phyloP scores from a whole-genome alignment of 257 asterid genomes.

The Solanum piurae region DNA sequence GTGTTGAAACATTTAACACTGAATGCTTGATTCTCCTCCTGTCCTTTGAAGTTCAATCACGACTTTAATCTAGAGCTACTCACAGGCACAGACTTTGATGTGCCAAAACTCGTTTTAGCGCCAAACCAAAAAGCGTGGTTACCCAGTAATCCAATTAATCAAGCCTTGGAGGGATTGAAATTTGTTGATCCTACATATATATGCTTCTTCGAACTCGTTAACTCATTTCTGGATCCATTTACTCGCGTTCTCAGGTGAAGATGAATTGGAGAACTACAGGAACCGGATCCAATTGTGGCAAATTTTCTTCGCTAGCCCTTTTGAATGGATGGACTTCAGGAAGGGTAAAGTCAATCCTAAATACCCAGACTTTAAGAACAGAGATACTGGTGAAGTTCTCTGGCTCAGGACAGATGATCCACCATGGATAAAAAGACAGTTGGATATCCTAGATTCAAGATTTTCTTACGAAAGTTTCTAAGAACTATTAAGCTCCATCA shows the following conservation, averaged over 20 bases:
- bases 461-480: constrained; percentile 2
- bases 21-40: neutral
- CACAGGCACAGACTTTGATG: neutral
- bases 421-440: constrained; percentile 70
- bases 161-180: neutral
- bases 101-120: neutral
- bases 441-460: constrained; percentile 45
- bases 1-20: neutral
- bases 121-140: neutral
- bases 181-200: neutral
- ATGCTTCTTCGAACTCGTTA: neutral
- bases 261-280: constrained; percentile 21
- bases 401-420: constrained; percentile 60
- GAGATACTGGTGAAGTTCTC: constrained; percentile 65
- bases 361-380: constrained; percentile 66
- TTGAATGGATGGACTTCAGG: constrained; percentile 75
- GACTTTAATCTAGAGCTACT: neutral
- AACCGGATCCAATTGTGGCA: constrained; percentile 72
- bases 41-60: neutral
- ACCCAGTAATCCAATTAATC: neutral
- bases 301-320: constrained; percentile 54
- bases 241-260: constrained; percentile 22
- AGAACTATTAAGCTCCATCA: neutral
- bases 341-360: constrained; percentile 25
- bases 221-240: neutral